A percentile compares a stretch with the other conserved stretches of the same genome.
These are phyloP conservation scores for Tolypocladium pustulatum DNA, from an alignment of 2,329 filamentous ascomycete species.

Conservation along the genomic window DNA sequence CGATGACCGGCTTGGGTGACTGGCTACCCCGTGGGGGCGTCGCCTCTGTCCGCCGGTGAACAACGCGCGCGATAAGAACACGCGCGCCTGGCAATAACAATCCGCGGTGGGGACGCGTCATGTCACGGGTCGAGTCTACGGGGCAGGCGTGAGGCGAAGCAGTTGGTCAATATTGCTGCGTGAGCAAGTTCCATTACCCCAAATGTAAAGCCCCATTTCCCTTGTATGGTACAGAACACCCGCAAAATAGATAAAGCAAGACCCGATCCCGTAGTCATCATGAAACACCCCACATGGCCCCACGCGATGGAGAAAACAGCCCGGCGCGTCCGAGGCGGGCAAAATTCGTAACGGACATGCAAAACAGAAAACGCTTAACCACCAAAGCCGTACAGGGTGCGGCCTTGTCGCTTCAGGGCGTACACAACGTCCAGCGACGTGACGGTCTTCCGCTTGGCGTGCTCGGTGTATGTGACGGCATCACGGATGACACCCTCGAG, in stretches of 20 bases:
- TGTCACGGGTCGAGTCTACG: background rate
- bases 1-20: no score
- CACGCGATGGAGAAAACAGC: slow-evolving; percentile 2
- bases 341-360: slow-evolving; percentile 26
- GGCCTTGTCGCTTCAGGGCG: slow-evolving; percentile 57
- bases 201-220: slow-evolving; percentile 26
- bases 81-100: background rate
- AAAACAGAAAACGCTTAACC: slow-evolving; percentile 45
- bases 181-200: slow-evolving; percentile 21
- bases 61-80: no score
- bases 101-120: background rate
- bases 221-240: slow-evolving; percentile 33
- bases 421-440: slow-evolving; percentile 60
- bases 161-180: slow-evolving; percentile 11
- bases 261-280: slow-evolving; percentile 31
- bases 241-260: slow-evolving; percentile 27
- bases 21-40: no score
- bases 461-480: slow-evolving; percentile 68
- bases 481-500: slow-evolving; percentile 68
- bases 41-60: no score
- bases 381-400: slow-evolving; percentile 82
- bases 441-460: slow-evolving; percentile 74
- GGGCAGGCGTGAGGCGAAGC: background rate
- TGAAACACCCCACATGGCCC: slow-evolving; percentile 25
- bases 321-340: slow-evolving; percentile 6